Percentiles rank a stretch among this genome's conserved stretches.
Conservation (phyloP, 169 alveolate species). For the Theileria equi region DNA sequence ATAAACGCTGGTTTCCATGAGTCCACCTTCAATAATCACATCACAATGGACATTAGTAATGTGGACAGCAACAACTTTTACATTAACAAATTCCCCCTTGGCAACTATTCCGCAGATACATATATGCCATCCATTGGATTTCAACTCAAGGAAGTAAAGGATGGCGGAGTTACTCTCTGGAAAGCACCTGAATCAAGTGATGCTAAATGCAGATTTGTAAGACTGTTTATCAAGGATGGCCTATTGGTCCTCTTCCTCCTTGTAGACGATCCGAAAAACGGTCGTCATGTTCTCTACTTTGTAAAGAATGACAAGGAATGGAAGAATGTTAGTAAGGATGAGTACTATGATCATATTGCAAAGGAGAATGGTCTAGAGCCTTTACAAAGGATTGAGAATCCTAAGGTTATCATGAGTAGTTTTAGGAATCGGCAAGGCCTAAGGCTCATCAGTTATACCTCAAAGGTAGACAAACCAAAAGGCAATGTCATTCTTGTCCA, state of each 20-base stretch:
- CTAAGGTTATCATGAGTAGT: conserved; percentile 41
- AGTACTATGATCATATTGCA: neutral
- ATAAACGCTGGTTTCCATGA: neutral
- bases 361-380: neutral
- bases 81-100: neutral
- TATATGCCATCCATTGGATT: conserved; percentile 4
- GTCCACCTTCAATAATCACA: neutral
- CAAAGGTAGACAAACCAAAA: conserved; percentile 44
- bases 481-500: conserved; percentile 61
- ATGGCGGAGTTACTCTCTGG: neutral
- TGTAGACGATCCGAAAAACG: neutral
- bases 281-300: neutral
- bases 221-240: neutral
- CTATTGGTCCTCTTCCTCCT: neutral
- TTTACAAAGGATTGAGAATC: neutral
- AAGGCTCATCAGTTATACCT: conserved; percentile 55
- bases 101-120: too few species aligned
- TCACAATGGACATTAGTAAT: neutral
- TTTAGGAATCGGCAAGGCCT: conserved; percentile 62
- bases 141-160: neutral
- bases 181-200: neutral
- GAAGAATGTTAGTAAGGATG: neutral
- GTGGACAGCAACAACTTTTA: neutral
- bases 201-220: neutral
- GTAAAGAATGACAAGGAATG: neutral